Percentiles rank a stretch among this genome's conserved stretches.
Conservation (phyloP, 805 yeast genomes). For the Barnettozyma sp. region DNA sequence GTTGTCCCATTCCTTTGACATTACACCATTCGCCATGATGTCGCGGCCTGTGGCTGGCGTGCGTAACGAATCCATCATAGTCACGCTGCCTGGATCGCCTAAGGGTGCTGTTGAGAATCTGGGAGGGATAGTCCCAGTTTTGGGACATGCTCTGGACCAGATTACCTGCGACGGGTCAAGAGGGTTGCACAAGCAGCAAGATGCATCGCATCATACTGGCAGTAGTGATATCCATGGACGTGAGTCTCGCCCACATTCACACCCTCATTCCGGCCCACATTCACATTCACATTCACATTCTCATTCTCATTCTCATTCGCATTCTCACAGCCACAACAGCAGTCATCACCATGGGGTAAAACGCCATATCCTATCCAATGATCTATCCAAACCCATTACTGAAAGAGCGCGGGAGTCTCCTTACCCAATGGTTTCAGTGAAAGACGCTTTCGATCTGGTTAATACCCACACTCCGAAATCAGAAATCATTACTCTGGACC, state of each 20-base stretch:
- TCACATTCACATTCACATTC: conserved; percentile 12
- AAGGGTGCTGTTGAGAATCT: conserved; percentile 42
- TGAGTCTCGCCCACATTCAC: neutral
- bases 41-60: conserved; percentile 47
- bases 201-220: too few species aligned
- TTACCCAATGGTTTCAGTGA: conserved; percentile 38
- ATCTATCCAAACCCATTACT: conserved; percentile 32
- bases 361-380: conserved; percentile 34
- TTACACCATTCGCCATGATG: conserved; percentile 43
- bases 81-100: conserved; percentile 49
- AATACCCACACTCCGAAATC: conserved; percentile 29
- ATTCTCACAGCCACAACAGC: conserved; percentile 12
- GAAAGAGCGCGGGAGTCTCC: conserved; percentile 41
- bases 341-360: conserved; percentile 25
- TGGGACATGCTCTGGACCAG: conserved; percentile 40
- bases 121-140: conserved; percentile 29
- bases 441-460: conserved; percentile 33
- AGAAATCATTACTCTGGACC: conserved; percentile 18
- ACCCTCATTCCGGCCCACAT: neutral
- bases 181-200: conserved; percentile 31
- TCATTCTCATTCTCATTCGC: conserved; percentile 6
- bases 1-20: conserved; percentile 35
- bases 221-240: too few species aligned
- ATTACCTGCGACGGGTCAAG: conserved; percentile 32
- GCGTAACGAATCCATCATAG: conserved; percentile 29